phyloP scores from a whole-genome alignment of 768 basidiomycete genomes.

The Calocera viscosa region DNA sequence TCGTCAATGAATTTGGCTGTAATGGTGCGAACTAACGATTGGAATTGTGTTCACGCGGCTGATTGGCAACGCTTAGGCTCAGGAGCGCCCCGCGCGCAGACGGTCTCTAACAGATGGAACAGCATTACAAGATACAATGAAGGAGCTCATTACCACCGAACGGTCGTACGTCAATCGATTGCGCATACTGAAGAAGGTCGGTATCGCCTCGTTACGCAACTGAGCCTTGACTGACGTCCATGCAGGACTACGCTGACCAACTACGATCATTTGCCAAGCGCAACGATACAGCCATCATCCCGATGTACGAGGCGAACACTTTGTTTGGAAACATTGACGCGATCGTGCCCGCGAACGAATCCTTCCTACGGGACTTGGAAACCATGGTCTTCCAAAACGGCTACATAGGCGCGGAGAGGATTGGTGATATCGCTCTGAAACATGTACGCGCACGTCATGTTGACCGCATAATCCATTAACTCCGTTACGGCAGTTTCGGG shows the following conservation, averaged over 20 bases:
- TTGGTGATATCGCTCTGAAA: constrained; percentile 74
- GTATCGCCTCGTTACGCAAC: constrained; percentile 7
- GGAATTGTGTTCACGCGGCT: constrained; percentile 13
- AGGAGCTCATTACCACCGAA: constrained; percentile 82
- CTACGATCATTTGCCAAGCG: constrained; percentile 71
- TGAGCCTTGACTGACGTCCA: neutral
- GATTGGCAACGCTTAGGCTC: neutral
- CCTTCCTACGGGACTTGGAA: constrained; percentile 72
- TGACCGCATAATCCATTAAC: neutral
- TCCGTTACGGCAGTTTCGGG: constrained; percentile 43
- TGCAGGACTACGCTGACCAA: constrained; percentile 75
- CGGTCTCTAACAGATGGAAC: constrained; percentile 52
- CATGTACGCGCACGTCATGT: constrained; percentile 35
- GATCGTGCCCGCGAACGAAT: constrained; percentile 77
- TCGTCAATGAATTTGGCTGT: constrained; percentile 13
- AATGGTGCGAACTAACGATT: constrained; percentile 7
- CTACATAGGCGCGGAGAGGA: constrained; percentile 41
- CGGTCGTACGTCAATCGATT: constrained; percentile 77
- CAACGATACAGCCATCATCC: constrained; percentile 77
- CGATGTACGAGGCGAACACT: constrained; percentile 79
- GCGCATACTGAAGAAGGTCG: constrained; percentile 55
- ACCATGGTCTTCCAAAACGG: constrained; percentile 58
- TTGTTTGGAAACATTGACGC: constrained; percentile 91
- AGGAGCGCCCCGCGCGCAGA: constrained; percentile 28
- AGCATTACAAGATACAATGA: constrained; percentile 59